phyloP scores from a whole-genome alignment of 306 rosid genomes.

The Quercus wislizeni region DNA sequence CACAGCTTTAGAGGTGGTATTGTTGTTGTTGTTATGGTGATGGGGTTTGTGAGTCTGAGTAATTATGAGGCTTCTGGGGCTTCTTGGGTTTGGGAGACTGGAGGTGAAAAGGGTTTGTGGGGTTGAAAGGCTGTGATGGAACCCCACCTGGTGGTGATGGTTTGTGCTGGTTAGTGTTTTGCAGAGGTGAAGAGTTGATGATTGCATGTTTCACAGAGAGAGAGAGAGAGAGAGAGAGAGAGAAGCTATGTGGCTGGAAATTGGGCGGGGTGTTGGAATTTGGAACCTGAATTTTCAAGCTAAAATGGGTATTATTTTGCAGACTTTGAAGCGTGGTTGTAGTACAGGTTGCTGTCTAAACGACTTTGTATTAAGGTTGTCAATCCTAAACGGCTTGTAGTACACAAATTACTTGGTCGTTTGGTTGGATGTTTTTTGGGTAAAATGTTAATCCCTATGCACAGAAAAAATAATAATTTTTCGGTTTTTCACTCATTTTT shows the following conservation, averaged over 20 bases:
- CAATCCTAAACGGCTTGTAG: no score
- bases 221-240: neutral
- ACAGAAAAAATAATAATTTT: no score
- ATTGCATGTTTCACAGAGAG: conserved; percentile 38
- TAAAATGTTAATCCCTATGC: no score
- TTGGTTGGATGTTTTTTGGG: no score
- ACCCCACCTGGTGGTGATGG: conserved; percentile 27
- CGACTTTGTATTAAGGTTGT: no score
- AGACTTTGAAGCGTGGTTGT: no score
- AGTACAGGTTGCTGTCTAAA: no score
- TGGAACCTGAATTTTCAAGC: no score
- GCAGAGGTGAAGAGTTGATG: conserved; percentile 32
- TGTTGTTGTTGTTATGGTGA: neutral
- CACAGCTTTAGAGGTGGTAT: neutral
- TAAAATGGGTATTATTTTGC: no score
- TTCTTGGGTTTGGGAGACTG: conserved; percentile 31
- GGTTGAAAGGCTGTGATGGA: conserved; percentile 35
- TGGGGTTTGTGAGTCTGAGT: conserved; percentile 38
- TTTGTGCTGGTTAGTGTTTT: conserved; percentile 18
- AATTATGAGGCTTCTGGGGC: conserved; percentile 26
- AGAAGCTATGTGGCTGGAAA: neutral
- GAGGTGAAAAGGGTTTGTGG: conserved; percentile 30
- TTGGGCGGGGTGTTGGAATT: no score
- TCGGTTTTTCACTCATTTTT: no score
- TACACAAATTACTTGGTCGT: no score